Conservation (phyloP, 305 asterid genomes). For the Fraxinus greggii region DNA sequence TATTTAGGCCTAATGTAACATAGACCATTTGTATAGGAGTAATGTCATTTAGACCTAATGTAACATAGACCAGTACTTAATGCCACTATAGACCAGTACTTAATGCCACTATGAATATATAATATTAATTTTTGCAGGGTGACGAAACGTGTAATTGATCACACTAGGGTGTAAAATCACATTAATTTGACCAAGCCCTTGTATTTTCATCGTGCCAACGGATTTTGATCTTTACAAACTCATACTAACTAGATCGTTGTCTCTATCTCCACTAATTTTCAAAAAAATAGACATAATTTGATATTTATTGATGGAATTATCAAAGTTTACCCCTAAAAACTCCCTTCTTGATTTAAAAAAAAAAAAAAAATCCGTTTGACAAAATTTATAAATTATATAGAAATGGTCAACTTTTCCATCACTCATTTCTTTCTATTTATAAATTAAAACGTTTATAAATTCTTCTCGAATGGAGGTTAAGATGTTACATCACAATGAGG, state of each 20-base stretch:
- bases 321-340: not conserved
- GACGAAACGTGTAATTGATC: not conserved
- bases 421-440: not conserved
- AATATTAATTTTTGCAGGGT: not conserved
- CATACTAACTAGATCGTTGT: not conserved
- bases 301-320: not conserved
- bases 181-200: not conserved
- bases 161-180: not conserved
- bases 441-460: too few species aligned
- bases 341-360: not conserved
- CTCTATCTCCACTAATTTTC: not conserved
- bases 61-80: too few species aligned
- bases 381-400: too few species aligned
- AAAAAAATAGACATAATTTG: not conserved
- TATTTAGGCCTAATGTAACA: not conserved
- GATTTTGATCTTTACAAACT: not conserved
- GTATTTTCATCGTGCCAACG: not conserved
- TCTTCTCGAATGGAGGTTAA: not conserved
- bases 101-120: not conserved
- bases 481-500: not conserved
- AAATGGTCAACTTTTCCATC: not conserved
- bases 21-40: not conserved
- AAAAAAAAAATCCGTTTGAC: not conserved
- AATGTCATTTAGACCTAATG: too few species aligned
- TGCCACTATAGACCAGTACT: too few species aligned